phyloP scores from a whole-genome alignment of 106 monocot species.

The Phalaenopsis equestris region DNA sequence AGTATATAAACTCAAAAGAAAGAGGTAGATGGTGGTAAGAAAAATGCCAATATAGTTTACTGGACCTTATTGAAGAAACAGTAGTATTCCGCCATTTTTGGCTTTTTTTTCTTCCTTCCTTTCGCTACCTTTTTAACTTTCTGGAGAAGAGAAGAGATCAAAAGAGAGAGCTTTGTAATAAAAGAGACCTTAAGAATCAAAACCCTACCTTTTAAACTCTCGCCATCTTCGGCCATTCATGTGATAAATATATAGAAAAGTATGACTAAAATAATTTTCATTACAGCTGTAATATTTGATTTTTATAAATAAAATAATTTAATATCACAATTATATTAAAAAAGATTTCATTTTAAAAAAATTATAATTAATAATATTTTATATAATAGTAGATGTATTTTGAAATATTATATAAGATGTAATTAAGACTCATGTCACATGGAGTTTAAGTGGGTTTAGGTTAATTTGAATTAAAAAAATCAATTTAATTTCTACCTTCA shows the following conservation, averaged over 20 bases:
- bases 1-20: not conserved
- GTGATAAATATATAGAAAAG: not conserved
- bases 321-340: too few relatives aligned
- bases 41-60: not conserved
- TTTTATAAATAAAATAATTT: too few relatives aligned
- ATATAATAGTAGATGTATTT: too few relatives aligned
- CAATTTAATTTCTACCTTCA: too few relatives aligned
- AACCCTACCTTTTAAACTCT: not conserved
- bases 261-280: too few relatives aligned
- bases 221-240: not conserved
- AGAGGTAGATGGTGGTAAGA: not conserved
- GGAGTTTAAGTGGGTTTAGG: too few relatives aligned
- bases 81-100: constrained; percentile 22
- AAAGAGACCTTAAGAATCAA: not conserved
- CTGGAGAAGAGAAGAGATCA: not conserved
- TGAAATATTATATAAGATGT: too few relatives aligned
- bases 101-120: not conserved
- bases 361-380: too few relatives aligned
- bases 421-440: too few relatives aligned
- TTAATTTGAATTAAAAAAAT: too few relatives aligned
- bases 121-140: not conserved
- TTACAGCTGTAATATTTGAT: too few relatives aligned
- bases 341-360: too few relatives aligned
- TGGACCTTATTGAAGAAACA: constrained; percentile 33
- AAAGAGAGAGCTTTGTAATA: not conserved